Evolutionary conservation across 306 rosid species (phyloP).

Genomic region (Dryas alaskensis): DNA sequence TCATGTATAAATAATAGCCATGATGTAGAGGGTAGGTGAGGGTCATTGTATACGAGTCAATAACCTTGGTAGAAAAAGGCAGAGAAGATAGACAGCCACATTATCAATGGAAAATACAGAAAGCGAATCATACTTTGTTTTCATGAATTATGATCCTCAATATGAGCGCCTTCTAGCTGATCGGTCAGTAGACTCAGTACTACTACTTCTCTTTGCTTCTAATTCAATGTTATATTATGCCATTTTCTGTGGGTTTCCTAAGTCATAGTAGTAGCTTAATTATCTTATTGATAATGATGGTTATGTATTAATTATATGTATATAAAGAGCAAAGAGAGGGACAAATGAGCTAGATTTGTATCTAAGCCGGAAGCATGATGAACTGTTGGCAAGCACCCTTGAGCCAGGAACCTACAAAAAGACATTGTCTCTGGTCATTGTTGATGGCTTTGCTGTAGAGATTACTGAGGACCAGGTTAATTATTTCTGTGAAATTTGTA

Average conservation of each 20-base stretch:
- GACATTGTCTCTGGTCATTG: constrained; percentile 71
- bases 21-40: neutral
- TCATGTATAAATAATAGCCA: neutral
- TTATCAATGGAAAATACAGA: constrained; percentile 43
- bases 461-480: constrained; percentile 61
- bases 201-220: neutral
- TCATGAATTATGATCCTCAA: constrained; percentile 87
- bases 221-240: no score
- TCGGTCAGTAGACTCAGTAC: constrained; percentile 40
- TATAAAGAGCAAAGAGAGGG: constrained; percentile 45
- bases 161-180: constrained; percentile 68
- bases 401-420: constrained; percentile 68
- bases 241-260: no score
- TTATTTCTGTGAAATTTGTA: neutral
- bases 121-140: constrained; percentile 67
- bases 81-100: neutral
- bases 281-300: neutral
- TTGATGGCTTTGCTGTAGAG: constrained; percentile 77
- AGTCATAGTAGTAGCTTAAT: no score
- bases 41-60: neutral
- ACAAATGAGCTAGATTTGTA: constrained; percentile 62
- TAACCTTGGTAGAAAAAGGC: neutral
- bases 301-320: neutral
- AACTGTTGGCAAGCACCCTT: constrained; percentile 52
- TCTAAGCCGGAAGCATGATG: constrained; percentile 79